Conservation (phyloP, 176 grass and related monocot species). For the Metroxylon sagu region DNA sequence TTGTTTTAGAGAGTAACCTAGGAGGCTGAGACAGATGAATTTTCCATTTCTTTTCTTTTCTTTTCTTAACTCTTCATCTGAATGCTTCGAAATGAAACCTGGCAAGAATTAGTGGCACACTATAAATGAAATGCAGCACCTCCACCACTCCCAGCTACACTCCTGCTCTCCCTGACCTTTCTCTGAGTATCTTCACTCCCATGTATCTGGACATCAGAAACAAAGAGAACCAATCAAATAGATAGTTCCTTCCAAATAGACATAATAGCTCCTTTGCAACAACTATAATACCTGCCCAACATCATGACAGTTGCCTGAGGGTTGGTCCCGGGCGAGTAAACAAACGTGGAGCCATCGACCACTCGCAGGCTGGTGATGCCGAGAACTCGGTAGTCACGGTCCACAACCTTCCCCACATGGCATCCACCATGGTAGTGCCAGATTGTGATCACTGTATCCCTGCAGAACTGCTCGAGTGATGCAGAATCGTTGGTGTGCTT, state of each 20-base stretch:
- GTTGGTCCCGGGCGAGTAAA: constrained; percentile 69
- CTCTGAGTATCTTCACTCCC: constrained; percentile 75
- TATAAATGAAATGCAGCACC: background rate
- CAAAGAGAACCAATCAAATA: constrained; percentile 8
- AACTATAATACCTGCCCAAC: constrained; percentile 96
- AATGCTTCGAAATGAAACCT: constrained; percentile 33
- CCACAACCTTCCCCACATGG: constrained; percentile 72
- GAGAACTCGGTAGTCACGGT: constrained; percentile 41
- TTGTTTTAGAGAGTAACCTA: too few species aligned
- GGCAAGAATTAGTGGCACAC: constrained; percentile 37
- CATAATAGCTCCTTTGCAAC: too few species aligned
- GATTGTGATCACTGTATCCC: constrained; percentile 74
- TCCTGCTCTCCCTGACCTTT: constrained; percentile 39
- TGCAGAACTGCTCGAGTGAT: constrained; percentile 83
- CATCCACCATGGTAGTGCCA: constrained; percentile 95
- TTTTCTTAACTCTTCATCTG: too few species aligned
- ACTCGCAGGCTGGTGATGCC: constrained; percentile 47
- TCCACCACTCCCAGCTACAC: constrained; percentile 16
- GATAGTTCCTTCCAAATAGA: constrained; percentile 1
- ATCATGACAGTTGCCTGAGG: constrained; percentile 89
- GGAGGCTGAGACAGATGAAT: too few species aligned
- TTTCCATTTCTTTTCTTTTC: too few species aligned
- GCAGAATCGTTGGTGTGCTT: constrained; percentile 72
- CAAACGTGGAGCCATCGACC: constrained; percentile 57
- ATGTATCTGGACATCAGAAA: constrained; percentile 48